These are phyloP conservation scores for Hypsizygus ulmarius DNA, from an alignment of 1,284 basidiomycete genomes.

Conservation along the genomic window DNA sequence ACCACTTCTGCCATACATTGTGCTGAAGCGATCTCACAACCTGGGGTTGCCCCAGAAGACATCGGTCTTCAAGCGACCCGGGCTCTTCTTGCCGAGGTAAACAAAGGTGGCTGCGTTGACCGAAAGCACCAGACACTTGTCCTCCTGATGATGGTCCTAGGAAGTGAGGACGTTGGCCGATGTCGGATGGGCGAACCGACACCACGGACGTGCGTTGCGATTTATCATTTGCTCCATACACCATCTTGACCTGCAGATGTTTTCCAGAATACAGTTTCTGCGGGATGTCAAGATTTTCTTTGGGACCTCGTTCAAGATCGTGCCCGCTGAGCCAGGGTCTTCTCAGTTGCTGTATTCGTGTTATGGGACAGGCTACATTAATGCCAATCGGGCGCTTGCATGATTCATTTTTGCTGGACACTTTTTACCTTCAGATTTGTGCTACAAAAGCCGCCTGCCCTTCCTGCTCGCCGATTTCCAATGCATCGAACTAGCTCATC, in stretches of 20 bases:
- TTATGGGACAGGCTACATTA: conserved; percentile 76
- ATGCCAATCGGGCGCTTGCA: conserved; percentile 70
- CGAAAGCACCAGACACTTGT: conserved; percentile 87
- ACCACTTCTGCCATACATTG: conserved; percentile 91
- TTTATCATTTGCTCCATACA: conserved; percentile 2
- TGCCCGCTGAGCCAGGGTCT: conserved; percentile 44
- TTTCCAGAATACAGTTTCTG: conserved; percentile 81
- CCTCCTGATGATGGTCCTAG: conserved; percentile 88
- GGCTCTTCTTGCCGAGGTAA: conserved; percentile 76
- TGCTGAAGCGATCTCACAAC: conserved; percentile 79
- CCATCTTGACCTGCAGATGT: conserved; percentile 13
- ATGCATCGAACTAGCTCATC: too few relatives aligned
- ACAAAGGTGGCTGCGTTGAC: conserved; percentile 88
- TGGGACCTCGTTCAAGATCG: conserved; percentile 66
- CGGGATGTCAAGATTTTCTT: conserved; percentile 83
- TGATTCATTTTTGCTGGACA: conserved; percentile 30
- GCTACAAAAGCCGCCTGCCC: too few relatives aligned
- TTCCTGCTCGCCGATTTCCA: too few relatives aligned
- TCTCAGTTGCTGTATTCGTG: conserved; percentile 71
- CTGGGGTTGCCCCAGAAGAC: conserved; percentile 88
- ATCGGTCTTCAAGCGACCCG: conserved; percentile 81
- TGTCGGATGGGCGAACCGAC: conserved; percentile 85
- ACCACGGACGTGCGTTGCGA: conserved; percentile 68
- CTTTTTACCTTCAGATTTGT: background rate
- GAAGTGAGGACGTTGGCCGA: conserved; percentile 93